A percentile compares a stretch with the other conserved stretches of the same genome.
Conservation (phyloP, 225 moss, liverwort and hornwort species). For the Polytrichum commune region DNA sequence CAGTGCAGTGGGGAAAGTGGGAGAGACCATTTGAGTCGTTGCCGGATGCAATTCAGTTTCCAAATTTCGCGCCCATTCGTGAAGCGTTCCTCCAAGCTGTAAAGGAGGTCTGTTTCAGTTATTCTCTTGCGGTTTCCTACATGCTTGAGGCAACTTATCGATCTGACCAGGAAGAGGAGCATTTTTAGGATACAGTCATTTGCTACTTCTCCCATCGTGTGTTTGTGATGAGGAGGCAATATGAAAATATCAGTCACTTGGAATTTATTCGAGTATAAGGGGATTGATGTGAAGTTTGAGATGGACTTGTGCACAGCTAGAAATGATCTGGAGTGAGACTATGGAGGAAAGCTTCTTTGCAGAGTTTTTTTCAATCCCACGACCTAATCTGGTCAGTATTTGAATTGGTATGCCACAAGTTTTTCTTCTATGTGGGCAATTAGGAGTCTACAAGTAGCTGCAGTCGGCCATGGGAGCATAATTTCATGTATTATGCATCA, state of each 20-base stretch:
- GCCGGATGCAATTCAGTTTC: slow-evolving; percentile 43
- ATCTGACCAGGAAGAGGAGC: too few species aligned
- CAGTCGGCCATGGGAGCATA: too few species aligned
- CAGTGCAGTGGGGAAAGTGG: slow-evolving; percentile 77
- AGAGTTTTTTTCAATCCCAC: slow-evolving; percentile 59
- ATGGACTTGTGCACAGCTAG: slow-evolving; percentile 46
- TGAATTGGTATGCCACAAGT: slow-evolving; percentile 22
- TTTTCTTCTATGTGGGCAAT: neutral
- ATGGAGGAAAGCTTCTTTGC: slow-evolving; percentile 57
- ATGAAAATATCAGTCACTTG: neutral
- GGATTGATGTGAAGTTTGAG: slow-evolving; percentile 15
- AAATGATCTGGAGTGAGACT: slow-evolving; percentile 91
- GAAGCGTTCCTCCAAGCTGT: slow-evolving; percentile 67
- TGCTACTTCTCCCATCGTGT: neutral
- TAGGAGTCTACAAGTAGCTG: too few species aligned
- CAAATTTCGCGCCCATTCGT: slow-evolving; percentile 62
- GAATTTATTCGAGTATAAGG: neutral
- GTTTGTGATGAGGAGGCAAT: neutral
- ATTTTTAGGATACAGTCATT: too few species aligned
- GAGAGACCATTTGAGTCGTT: slow-evolving; percentile 79
- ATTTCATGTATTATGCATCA: too few species aligned
- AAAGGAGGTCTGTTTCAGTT: slow-evolving; percentile 37
- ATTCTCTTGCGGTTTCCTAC: neutral
- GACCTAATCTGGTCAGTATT: slow-evolving; percentile 73
- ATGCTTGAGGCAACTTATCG: neutral